phyloP scores from a whole-genome alignment of 1,284 basidiomycete genomes.

The Ganoderma leucocontextum region DNA sequence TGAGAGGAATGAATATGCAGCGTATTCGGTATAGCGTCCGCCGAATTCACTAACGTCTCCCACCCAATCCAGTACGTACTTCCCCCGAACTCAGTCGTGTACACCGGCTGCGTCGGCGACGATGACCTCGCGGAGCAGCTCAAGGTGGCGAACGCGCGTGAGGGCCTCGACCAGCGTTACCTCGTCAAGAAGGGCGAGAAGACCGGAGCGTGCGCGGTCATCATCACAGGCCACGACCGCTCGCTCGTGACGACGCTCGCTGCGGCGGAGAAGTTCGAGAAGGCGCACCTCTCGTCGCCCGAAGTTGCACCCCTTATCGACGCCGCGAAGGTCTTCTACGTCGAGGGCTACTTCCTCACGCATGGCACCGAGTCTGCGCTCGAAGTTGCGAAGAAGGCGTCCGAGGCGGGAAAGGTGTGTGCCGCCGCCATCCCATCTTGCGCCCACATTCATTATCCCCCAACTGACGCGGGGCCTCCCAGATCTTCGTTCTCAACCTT shows the following conservation, averaged over 20 bases:
- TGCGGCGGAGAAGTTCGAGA: slow-evolving; percentile 90
- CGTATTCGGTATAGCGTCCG: background rate
- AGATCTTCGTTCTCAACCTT: slow-evolving; percentile 93
- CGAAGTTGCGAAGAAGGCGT: slow-evolving; percentile 85
- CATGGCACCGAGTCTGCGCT: slow-evolving; percentile 86
- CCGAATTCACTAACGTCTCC: slow-evolving; percentile 6
- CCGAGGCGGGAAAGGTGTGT: slow-evolving; percentile 77
- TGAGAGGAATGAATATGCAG: background rate
- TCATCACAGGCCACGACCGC: slow-evolving; percentile 94
- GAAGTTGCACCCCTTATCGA: slow-evolving; percentile 82
- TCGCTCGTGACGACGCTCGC: slow-evolving; percentile 93
- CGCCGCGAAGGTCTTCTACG: slow-evolving; percentile 89
- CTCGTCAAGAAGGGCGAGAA: slow-evolving; percentile 87
- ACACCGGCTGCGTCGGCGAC: slow-evolving; percentile 93
- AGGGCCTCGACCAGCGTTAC: slow-evolving; percentile 92
- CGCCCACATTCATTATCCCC: background rate
- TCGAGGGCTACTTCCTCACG: slow-evolving; percentile 98
- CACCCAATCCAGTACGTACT: slow-evolving; percentile 77
- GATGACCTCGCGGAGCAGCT: slow-evolving; percentile 93
- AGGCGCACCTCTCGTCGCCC: slow-evolving; percentile 82
- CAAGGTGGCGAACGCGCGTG: slow-evolving; percentile 91
- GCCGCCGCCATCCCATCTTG: too few relatives aligned
- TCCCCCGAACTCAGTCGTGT: slow-evolving; percentile 91
- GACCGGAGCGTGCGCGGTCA: slow-evolving; percentile 97
- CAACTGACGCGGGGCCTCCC: slow-evolving; percentile 9